Conservation (phyloP, 1,139 yeast genomes). For the Magnusiomyces paraingens region DNA sequence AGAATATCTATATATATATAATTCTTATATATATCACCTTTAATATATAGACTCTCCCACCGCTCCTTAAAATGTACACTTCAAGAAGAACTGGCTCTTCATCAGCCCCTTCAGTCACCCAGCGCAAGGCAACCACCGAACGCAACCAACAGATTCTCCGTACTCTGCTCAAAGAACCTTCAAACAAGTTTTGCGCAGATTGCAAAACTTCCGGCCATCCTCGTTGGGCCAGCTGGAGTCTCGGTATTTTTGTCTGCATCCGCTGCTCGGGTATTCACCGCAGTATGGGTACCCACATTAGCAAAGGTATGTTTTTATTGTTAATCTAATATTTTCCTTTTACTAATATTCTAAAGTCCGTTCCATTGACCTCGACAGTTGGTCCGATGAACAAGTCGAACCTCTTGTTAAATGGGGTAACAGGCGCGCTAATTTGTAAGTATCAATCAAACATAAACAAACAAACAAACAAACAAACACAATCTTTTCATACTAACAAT, state of each 20-base stretch:
- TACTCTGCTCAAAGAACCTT: conserved; percentile 65
- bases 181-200: conserved; percentile 80
- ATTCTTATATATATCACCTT: no score
- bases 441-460: no score
- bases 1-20: background rate
- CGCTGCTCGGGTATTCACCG: conserved; percentile 91
- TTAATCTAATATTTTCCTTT: background rate
- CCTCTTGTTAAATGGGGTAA: conserved; percentile 88
- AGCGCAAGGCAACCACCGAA: conserved; percentile 19
- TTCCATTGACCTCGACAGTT: conserved; percentile 88
- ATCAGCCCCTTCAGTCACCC: conserved; percentile 7
- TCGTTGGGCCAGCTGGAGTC: conserved; percentile 95
- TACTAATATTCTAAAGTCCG: conserved; percentile 22
- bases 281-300: conserved; percentile 89
- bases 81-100: background rate
- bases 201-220: conserved; percentile 88
- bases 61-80: background rate
- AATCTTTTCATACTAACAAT: background rate
- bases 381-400: conserved; percentile 91
- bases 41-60: background rate
- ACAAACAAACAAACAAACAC: background rate
- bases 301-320: conserved; percentile 27
- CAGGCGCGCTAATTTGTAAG: conserved; percentile 56
- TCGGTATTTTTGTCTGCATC: conserved; percentile 89
- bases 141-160: conserved; percentile 66